These are phyloP conservation scores for Cryphonectria radicalis DNA, from an alignment of 2,329 filamentous ascomycete species.

Conservation along the genomic window DNA sequence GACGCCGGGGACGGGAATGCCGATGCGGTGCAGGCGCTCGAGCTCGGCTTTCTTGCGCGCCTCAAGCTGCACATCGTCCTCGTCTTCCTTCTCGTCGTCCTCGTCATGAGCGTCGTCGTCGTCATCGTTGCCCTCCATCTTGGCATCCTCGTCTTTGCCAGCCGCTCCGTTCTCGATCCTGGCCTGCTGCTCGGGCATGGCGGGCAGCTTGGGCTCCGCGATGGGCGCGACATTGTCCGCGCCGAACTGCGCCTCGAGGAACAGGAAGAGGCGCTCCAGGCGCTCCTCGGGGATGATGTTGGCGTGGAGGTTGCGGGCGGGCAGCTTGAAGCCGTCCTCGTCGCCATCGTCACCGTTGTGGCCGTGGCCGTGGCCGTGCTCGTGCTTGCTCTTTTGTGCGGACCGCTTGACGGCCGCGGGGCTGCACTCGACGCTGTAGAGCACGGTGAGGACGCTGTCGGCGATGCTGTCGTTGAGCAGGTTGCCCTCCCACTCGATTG, in stretches of 20 bases:
- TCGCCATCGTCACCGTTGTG: constrained; percentile 43
- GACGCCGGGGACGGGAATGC: constrained; percentile 89
- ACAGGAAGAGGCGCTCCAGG: constrained; percentile 86
- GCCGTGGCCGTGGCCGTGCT: constrained; percentile 34
- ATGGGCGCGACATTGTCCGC: constrained; percentile 80
- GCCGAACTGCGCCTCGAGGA: constrained; percentile 96
- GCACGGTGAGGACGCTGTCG: constrained; percentile 92
- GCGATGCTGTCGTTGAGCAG: constrained; percentile 97
- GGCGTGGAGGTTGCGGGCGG: constrained; percentile 72
- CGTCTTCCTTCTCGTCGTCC: constrained; percentile 37
- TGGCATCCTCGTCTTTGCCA: constrained; percentile 41
- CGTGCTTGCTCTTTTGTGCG: constrained; percentile 41
- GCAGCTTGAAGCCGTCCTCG: constrained; percentile 48
- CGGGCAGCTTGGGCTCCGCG: constrained; percentile 61
- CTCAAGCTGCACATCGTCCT: constrained; percentile 51
- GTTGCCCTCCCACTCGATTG: constrained; percentile 97
- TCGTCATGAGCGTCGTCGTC: constrained; percentile 12
- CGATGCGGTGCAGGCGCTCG: constrained; percentile 77
- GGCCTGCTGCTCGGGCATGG: constrained; percentile 34
- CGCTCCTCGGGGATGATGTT: constrained; percentile 74
- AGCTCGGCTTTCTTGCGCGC: constrained; percentile 70
- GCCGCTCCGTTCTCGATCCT: constrained; percentile 35
- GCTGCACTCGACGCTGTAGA: constrained; percentile 90
- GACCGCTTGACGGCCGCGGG: constrained; percentile 91
- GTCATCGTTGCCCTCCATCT: constrained; percentile 45